Evolutionary conservation across 1,284 basidiomycete genomes (phyloP), one percentile per base, ranked within the genome.

Genomic region (Pseudomicrostroma phylloplanum): DNA sequence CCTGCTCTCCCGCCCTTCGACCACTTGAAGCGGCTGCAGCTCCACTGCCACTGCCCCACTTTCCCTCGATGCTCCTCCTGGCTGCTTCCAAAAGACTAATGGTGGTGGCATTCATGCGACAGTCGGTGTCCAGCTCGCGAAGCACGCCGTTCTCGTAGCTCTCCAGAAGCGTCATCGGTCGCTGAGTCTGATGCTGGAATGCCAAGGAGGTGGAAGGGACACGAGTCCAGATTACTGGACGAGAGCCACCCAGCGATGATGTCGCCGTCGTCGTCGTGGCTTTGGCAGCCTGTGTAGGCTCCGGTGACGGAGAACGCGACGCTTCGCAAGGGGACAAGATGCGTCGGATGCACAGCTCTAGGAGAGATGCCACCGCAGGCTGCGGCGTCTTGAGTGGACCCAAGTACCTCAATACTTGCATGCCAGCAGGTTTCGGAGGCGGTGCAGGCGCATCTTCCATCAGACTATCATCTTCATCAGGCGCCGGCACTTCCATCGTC

Each of bases 71-170:
- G 56, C 73, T 76, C 30, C 74, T 65, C 7, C 74, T 66, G 6
- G 74, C 74, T 1, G 74, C 71, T 56, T 76, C 74, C 13, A 76
- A 62, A 57, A 62, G 55, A 0, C 62, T 62, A 0, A 76, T 63
- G 1, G 70, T 42, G 9, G 65, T 64, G 21, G 66, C 66, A 7
- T 70, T 63, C 51, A 74, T 51, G 40, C 67, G 66, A 36, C 66
- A 60, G 12, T 26, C 26, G 26, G 36, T 30, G 13, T 67, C 59
- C 53, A 75, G 19, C 30, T 65, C 62, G 23, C 64, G 65, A 54
- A 76, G 61, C 25, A 67, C 70, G 2, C 74, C 74, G 26, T 72
- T 72, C 59, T 76, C 74, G 57, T 75, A 76, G 7, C 66, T 62
- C 30, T 75, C 73, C 17, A 76, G 62, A 23, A 76, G 46, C 4